These are phyloP conservation scores for Vaccinium corymbosum DNA, from an alignment of 148 eudicot genomes.

Conservation along the genomic window DNA sequence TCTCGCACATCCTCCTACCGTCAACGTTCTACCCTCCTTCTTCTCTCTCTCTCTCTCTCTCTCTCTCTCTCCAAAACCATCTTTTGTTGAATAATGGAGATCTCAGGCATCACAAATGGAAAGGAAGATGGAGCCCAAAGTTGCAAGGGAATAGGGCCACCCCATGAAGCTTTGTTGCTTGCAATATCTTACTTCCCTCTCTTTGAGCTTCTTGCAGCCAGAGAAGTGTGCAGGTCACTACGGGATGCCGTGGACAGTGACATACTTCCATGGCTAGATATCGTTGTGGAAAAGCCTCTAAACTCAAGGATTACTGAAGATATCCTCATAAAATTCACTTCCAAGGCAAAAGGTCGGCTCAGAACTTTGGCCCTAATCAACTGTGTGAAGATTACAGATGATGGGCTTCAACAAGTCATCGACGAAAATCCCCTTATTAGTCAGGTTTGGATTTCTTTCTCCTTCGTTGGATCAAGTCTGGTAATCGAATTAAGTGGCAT, in stretches of 20 bases:
- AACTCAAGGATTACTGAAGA: constrained; percentile 40
- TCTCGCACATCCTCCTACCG: too few species aligned
- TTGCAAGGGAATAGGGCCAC: constrained; percentile 16
- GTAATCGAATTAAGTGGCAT: not conserved
- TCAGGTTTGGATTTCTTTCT: constrained; percentile 40
- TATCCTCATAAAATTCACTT: constrained; percentile 36
- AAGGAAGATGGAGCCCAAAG: constrained; percentile 8
- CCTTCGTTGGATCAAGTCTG: too few species aligned
- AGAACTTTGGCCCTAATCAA: constrained; percentile 47
- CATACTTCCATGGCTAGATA: constrained; percentile 56
- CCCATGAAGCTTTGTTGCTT: constrained; percentile 62
- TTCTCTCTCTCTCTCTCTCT: constrained; percentile 10
- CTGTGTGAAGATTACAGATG: constrained; percentile 57
- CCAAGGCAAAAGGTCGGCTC: constrained; percentile 55
- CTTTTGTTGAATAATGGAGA: not conserved
- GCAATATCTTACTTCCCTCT: constrained; percentile 67
- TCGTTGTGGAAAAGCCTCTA: constrained; percentile 47
- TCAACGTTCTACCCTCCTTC: too few species aligned
- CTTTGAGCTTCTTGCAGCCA: constrained; percentile 49
- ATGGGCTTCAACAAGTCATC: constrained; percentile 43
- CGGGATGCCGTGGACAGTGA: constrained; percentile 52
- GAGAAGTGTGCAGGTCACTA: constrained; percentile 51
- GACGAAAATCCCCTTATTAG: constrained; percentile 46
- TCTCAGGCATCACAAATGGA: not conserved
- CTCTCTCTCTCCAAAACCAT: not conserved